Percentiles rank a stretch among this genome's conserved stretches.
Evolutionary conservation across 345 rosid genomes (phyloP).

Genomic region (Arabidopsis suecica): DNA sequence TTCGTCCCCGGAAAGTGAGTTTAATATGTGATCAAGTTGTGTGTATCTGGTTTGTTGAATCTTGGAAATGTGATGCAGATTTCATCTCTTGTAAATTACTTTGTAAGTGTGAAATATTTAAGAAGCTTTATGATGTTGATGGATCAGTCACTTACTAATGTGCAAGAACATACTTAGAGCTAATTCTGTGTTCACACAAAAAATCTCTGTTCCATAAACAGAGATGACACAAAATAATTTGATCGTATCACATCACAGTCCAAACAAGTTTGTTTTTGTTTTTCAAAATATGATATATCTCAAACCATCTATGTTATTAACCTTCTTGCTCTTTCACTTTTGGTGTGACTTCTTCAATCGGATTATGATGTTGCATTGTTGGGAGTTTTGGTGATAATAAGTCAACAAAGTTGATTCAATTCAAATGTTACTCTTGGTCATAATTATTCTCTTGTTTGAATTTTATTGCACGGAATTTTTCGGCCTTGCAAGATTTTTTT

Average conservation of each 20-base stretch:
- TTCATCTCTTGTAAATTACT: slow-evolving; percentile 16
- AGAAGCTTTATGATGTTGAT: slow-evolving; percentile 12
- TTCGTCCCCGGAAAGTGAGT: slow-evolving; percentile 76
- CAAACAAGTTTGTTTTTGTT: neutral
- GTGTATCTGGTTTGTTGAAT: slow-evolving; percentile 16
- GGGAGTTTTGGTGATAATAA: neutral
- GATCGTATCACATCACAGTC: neutral
- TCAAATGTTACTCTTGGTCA: neutral
- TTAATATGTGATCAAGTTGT: neutral
- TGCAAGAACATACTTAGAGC: neutral
- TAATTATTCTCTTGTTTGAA: neutral
- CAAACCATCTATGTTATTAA: slow-evolving; percentile 44
- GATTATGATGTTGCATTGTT: neutral
- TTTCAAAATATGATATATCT: neutral
- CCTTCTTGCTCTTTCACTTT: too few species aligned
- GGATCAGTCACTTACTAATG: neutral
- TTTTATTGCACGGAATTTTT: neutral
- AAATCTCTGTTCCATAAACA: neutral
- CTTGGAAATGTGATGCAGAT: slow-evolving; percentile 18
- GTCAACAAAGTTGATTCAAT: neutral
- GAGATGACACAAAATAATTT: neutral
- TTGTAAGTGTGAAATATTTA: slow-evolving; percentile 15
- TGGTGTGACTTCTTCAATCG: neutral
- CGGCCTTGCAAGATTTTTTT: neutral
- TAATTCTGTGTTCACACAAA: neutral